phyloP scores from a whole-genome alignment of 305 asterid genomes.

The Petunia hybrid region DNA sequence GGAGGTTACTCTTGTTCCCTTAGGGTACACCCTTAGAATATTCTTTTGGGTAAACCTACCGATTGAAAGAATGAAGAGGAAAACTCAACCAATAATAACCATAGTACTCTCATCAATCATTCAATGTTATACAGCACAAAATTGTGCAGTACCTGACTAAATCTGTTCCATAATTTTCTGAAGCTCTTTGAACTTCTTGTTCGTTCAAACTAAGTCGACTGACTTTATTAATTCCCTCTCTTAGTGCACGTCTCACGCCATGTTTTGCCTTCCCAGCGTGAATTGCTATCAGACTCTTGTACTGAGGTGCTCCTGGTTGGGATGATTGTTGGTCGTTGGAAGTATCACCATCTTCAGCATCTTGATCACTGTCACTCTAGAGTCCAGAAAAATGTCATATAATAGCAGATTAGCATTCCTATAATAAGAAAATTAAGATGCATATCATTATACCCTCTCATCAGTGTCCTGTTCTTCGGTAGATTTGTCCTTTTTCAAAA shows the following conservation, averaged over 20 bases:
- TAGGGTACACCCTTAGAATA: conserved; percentile 78
- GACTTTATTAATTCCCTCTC: conserved; percentile 51
- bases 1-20: conserved; percentile 93
- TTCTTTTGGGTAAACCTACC: conserved; percentile 87
- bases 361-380: conserved; percentile 69
- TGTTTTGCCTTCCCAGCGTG: conserved; percentile 89
- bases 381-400: conserved; percentile 29
- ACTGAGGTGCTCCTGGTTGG: conserved; percentile 65
- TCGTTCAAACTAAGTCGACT: conserved; percentile 89
- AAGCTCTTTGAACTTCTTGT: conserved; percentile 85
- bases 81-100: neutral
- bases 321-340: conserved; percentile 49
- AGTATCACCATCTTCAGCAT: conserved; percentile 52
- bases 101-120: conserved; percentile 6
- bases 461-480: conserved; percentile 33
- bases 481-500: conserved; percentile 29
- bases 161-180: conserved; percentile 62
- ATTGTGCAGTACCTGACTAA: conserved; percentile 65
- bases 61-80: neutral
- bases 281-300: conserved; percentile 85
- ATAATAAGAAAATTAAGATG: conserved; percentile 25
- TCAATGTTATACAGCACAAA: conserved; percentile 5
- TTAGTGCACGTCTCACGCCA: conserved; percentile 67
- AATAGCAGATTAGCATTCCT: conserved; percentile 25
- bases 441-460: conserved; percentile 35